Evolutionary conservation across 2,329 filamentous ascomycete genomes (phyloP).

Genomic region (Monilinia vaccinii-corymbosi): DNA sequence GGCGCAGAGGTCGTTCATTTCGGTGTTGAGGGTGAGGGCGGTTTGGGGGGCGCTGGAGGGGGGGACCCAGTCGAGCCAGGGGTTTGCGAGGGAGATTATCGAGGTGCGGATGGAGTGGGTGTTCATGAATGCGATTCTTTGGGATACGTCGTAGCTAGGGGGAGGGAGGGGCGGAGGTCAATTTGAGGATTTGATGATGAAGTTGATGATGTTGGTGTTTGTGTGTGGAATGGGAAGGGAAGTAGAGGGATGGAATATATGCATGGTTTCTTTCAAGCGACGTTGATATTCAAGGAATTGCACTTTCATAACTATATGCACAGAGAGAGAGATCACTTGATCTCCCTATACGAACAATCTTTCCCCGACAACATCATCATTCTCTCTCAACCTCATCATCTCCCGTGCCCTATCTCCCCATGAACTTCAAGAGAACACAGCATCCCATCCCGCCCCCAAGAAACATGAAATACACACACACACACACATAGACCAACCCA

Average conservation of each 20-base stretch:
- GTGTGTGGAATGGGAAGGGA: no score
- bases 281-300: no score
- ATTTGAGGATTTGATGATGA: no score
- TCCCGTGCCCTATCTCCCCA: no score
- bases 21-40: slow-evolving; percentile 64
- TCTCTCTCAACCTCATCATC: no score
- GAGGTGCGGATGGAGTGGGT: slow-evolving; percentile 72
- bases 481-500: no score
- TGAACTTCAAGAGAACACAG: no score
- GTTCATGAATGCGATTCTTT: slow-evolving; percentile 85
- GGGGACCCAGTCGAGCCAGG: slow-evolving; percentile 81
- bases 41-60: slow-evolving; percentile 50
- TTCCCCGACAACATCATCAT: no score
- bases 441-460: no score
- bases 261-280: neutral
- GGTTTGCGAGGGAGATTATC: slow-evolving; percentile 83
- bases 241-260: neutral
- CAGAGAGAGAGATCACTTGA: neutral
- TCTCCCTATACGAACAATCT: no score
- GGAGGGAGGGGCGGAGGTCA: neutral
- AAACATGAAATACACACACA: no score
- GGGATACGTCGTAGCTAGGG: slow-evolving; percentile 46
- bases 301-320: neutral
- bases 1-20: slow-evolving; percentile 65
- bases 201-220: neutral